These are phyloP conservation scores for Xylaria longipes DNA, from an alignment of 495 filamentous ascomycete genomes.

Conservation along the genomic window DNA sequence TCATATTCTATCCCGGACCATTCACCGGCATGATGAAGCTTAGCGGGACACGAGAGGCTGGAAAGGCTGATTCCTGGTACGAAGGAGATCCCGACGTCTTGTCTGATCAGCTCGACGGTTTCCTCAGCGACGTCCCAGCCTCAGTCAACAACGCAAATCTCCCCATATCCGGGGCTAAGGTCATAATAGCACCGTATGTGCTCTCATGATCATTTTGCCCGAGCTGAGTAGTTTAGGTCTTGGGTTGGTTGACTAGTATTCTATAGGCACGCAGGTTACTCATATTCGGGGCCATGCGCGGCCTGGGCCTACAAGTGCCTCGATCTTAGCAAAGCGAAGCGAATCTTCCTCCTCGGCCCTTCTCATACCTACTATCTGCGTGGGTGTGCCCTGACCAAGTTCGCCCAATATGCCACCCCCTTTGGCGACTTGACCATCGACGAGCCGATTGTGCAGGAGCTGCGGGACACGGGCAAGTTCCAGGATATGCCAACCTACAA, in stretches of 20 bases:
- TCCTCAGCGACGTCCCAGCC: conserved; percentile 74
- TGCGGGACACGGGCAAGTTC: conserved; percentile 70
- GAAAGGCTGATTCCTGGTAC: conserved; percentile 78
- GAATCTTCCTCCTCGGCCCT: conserved; percentile 92
- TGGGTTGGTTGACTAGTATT: conserved; percentile 26
- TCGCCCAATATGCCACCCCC: conserved; percentile 81
- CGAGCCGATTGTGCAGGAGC: conserved; percentile 64
- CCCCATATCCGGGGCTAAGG: conserved; percentile 77
- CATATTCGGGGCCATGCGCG: conserved; percentile 91
- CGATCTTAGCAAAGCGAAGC: conserved; percentile 80
- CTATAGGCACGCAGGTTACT: conserved; percentile 89
- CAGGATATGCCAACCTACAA: conserved; percentile 70
- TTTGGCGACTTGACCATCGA: conserved; percentile 83
- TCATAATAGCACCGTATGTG: conserved; percentile 97
- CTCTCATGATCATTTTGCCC: conserved; percentile 28
- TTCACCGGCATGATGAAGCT: conserved; percentile 31
- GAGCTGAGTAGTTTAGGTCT: neutral
- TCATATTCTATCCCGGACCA: neutral
- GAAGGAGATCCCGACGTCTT: conserved; percentile 63
- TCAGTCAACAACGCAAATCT: conserved; percentile 64
- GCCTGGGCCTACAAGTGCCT: conserved; percentile 94
- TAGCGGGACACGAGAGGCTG: conserved; percentile 64
- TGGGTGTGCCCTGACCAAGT: conserved; percentile 77
- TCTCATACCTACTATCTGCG: conserved; percentile 87
- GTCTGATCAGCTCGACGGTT: conserved; percentile 74